Conservation (phyloP, 805 yeast genomes). For the Ascoidea rubescens region DNA sequence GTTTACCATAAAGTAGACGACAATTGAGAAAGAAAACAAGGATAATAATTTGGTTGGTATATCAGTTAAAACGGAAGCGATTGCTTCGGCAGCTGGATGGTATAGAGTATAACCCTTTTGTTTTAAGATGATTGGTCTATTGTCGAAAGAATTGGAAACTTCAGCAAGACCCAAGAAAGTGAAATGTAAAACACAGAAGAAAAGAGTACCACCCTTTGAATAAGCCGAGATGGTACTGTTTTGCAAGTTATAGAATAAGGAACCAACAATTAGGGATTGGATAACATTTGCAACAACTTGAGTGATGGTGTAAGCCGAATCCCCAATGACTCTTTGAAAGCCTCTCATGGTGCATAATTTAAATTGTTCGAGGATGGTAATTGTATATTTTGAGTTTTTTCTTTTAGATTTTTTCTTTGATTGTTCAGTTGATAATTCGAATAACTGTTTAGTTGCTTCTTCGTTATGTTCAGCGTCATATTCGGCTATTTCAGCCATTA, state of each 20-base stretch:
- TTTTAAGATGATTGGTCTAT: constrained; percentile 50
- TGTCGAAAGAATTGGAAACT: constrained; percentile 27
- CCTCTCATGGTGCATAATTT: constrained; percentile 34
- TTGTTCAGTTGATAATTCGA: constrained; percentile 21
- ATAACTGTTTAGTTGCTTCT: constrained; percentile 21
- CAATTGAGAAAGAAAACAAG: constrained; percentile 29
- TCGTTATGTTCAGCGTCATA: constrained; percentile 18
- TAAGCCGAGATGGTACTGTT: constrained; percentile 40
- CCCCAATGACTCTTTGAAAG: constrained; percentile 41
- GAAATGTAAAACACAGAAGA: constrained; percentile 43
- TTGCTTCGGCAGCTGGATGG: constrained; percentile 61
- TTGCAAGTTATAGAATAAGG: constrained; percentile 43
- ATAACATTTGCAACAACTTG: constrained; percentile 32
- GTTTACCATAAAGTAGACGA: constrained; percentile 44
- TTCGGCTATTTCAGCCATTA: constrained; percentile 31
- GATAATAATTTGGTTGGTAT: constrained; percentile 45
- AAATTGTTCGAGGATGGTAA: constrained; percentile 34
- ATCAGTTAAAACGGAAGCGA: constrained; percentile 46
- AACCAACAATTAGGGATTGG: constrained; percentile 51
- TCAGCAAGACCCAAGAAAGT: constrained; percentile 32
- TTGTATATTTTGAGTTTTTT: constrained; percentile 26
- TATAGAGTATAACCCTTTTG: constrained; percentile 62
- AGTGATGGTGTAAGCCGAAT: constrained; percentile 33
- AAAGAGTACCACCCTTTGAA: constrained; percentile 49
- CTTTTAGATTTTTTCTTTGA: constrained; percentile 26